Conservation (phyloP, 2,329 filamentous ascomycete genomes). For the Zarea fungicola region DNA sequence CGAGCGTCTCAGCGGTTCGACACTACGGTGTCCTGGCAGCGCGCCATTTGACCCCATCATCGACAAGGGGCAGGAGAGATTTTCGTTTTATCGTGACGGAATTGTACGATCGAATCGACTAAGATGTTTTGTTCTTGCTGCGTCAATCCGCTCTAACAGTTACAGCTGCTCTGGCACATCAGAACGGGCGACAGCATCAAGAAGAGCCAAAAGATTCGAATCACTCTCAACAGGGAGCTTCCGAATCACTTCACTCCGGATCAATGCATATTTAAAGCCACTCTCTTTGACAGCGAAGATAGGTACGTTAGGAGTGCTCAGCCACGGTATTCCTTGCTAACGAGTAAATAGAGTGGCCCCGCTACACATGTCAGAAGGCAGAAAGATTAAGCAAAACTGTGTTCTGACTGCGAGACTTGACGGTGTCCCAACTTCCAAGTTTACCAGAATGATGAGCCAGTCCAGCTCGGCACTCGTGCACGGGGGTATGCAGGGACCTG, state of each 20-base stretch:
- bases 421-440: background rate
- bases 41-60: background rate
- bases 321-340: too few species aligned
- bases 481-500: too few species aligned
- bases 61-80: slow-evolving; percentile 14
- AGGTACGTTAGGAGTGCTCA: too few species aligned
- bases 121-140: too few species aligned
- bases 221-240: background rate
- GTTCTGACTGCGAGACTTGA: background rate
- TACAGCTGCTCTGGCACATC: slow-evolving; percentile 18
- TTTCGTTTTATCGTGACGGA: too few species aligned
- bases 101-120: too few species aligned
- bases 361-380: background rate
- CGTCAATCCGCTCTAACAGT: too few species aligned
- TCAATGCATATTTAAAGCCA: background rate
- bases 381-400: background rate
- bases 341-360: background rate
- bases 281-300: background rate
- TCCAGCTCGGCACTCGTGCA: background rate
- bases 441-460: background rate
- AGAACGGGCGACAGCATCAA: slow-evolving; percentile 15
- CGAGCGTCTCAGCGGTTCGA: slow-evolving; percentile 11
- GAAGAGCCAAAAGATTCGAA: slow-evolving; percentile 13
- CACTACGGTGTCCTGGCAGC: slow-evolving; percentile 9
- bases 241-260: background rate